A percentile compares a stretch with the other conserved stretches of the same genome.
Conservation (phyloP, 2,329 filamentous ascomycete genomes). For the Penicillium sp. region DNA sequence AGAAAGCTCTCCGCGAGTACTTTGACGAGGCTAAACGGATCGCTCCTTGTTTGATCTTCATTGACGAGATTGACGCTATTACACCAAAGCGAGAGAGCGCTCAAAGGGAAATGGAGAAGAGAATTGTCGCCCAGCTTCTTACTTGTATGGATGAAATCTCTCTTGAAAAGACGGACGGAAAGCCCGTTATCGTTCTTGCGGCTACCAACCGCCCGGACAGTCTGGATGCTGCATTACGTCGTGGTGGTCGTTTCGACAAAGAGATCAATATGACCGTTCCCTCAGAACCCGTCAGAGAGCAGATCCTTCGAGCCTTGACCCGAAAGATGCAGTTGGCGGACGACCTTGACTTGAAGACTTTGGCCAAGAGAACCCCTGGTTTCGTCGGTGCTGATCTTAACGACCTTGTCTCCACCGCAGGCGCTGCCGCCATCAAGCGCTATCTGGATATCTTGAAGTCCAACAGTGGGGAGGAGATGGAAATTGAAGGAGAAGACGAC, state of each 20-base stretch:
- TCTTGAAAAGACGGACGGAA: constrained; percentile 68
- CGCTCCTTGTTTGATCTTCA: constrained; percentile 86
- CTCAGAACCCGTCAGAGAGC: constrained; percentile 71
- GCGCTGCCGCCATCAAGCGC: constrained; percentile 62
- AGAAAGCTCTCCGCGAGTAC: constrained; percentile 79
- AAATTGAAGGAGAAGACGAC: constrained; percentile 47
- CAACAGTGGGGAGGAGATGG: constrained; percentile 50
- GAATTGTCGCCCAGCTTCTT: constrained; percentile 79
- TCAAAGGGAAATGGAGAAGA: constrained; percentile 84
- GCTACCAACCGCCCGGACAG: constrained; percentile 88
- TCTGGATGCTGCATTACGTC: constrained; percentile 74
- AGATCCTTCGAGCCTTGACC: constrained; percentile 75
- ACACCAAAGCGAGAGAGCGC: constrained; percentile 81
- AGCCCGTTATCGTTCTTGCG: constrained; percentile 83
- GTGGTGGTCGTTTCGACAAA: constrained; percentile 74
- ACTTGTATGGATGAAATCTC: constrained; percentile 83
- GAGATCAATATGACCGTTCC: constrained; percentile 89
- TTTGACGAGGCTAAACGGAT: constrained; percentile 85
- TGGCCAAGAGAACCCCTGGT: constrained; percentile 85
- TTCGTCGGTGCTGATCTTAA: constrained; percentile 91
- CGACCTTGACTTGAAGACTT: constrained; percentile 69
- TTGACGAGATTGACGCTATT: constrained; percentile 90
- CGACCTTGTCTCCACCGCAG: constrained; percentile 66
- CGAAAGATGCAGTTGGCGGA: constrained; percentile 63
- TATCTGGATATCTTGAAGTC: constrained; percentile 56